These are phyloP conservation scores for Pichia kluyveri DNA, from an alignment of 805 yeast species.

Conservation along the genomic window DNA sequence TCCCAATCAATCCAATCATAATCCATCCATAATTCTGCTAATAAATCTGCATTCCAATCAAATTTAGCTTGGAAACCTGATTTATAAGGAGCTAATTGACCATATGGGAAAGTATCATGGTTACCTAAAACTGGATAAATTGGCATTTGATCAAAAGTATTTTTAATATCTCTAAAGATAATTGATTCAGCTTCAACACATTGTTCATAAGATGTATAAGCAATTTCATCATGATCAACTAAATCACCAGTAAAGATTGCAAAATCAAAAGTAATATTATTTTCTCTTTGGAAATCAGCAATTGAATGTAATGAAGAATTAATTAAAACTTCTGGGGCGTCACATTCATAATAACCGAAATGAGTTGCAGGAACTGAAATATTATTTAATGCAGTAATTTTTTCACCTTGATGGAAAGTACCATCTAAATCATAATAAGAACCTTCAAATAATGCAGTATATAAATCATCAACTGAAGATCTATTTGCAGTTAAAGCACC, in stretches of 20 bases:
- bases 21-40: slow-evolving; percentile 41
- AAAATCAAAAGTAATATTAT: slow-evolving; percentile 39
- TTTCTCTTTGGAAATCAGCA: slow-evolving; percentile 24
- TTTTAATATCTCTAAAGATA: slow-evolving; percentile 44
- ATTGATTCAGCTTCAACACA: slow-evolving; percentile 46
- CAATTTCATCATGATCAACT: slow-evolving; percentile 55
- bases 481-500: slow-evolving; percentile 1
- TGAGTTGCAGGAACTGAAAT: slow-evolving; percentile 46
- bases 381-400: slow-evolving; percentile 19
- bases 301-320: slow-evolving; percentile 47
- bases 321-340: slow-evolving; percentile 53
- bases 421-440: slow-evolving; percentile 22
- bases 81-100: slow-evolving; percentile 50
- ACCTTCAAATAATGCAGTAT: slow-evolving; percentile 5
- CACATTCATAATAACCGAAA: slow-evolving; percentile 58
- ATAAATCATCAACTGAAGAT: slow-evolving; percentile 4
- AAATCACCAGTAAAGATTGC: slow-evolving; percentile 67
- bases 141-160: slow-evolving; percentile 38
- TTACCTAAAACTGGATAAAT: slow-evolving; percentile 59
- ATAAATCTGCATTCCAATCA: slow-evolving; percentile 38
- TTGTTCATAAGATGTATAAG: slow-evolving; percentile 37
- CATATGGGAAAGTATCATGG: slow-evolving; percentile 68
- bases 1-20: slow-evolving; percentile 34
- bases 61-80: slow-evolving; percentile 34
- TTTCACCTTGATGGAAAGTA: slow-evolving; percentile 22